Evolutionary conservation across 176 grass and related monocot species (phyloP).

Genomic region (Hsuehochloa calcarea): DNA sequence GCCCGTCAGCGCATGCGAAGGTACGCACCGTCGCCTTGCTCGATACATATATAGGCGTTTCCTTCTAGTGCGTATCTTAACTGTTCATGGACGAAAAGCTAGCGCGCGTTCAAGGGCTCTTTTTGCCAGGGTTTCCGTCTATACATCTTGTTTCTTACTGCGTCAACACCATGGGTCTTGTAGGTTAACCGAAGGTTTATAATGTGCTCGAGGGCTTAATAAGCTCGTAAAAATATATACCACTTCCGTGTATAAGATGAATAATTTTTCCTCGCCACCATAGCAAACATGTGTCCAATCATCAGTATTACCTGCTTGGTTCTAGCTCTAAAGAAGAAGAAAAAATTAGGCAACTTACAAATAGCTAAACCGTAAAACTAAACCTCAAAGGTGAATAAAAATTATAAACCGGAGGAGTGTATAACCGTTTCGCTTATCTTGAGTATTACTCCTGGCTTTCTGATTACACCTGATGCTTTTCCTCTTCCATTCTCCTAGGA

Average conservation of each 20-base stretch:
- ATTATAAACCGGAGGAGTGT: not conserved
- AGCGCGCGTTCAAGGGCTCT: not conserved
- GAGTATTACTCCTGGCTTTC: not conserved
- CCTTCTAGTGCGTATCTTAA: not conserved
- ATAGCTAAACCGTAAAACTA: not conserved
- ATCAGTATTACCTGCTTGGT: not conserved
- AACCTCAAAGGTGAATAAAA: no score
- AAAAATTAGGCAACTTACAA: not conserved
- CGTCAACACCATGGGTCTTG: not conserved
- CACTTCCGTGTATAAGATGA: no score
- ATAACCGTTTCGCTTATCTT: not conserved
- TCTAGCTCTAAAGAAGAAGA: not conserved
- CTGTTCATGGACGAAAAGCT: not conserved
- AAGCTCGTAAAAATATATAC: not conserved
- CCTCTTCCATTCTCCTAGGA: not conserved
- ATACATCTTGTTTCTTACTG: not conserved
- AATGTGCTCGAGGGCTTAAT: not conserved
- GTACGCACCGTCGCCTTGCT: slow-evolving; percentile 17
- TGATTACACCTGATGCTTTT: not conserved
- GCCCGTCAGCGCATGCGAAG: slow-evolving; percentile 62
- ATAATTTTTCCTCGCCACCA: no score
- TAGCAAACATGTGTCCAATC: not conserved
- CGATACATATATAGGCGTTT: not conserved
- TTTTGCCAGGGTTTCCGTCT: not conserved
- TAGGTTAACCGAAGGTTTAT: not conserved